Conservation (phyloP, 495 filamentous ascomycete genomes). For the Amorphotheca resinae region DNA sequence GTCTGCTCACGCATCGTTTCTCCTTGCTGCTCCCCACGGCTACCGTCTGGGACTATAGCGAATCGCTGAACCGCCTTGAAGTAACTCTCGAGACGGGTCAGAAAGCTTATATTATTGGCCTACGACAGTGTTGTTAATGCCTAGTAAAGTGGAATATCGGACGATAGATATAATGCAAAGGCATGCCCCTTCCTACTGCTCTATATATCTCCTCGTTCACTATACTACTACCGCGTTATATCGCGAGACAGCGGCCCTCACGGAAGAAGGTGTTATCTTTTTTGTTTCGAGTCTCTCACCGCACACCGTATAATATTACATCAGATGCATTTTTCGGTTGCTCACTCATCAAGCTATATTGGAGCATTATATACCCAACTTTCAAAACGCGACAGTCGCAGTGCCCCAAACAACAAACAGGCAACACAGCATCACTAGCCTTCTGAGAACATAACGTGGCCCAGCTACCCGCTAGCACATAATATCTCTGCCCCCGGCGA, state of each 20-base stretch:
- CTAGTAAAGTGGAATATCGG: slow-evolving; percentile 14
- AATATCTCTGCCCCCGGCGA: slow-evolving; percentile 31
- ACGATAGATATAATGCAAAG: slow-evolving; percentile 23
- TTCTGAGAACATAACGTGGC: slow-evolving; percentile 18
- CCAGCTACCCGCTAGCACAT: slow-evolving; percentile 19
- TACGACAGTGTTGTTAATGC: slow-evolving; percentile 17
- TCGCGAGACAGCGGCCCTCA: slow-evolving; percentile 21
- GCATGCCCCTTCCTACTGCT: slow-evolving; percentile 16
- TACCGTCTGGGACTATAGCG: slow-evolving; percentile 17
- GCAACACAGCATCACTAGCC: slow-evolving; percentile 14
- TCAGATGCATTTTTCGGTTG: slow-evolving; percentile 6
- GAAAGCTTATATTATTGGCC: slow-evolving; percentile 19
- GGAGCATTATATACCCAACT: slow-evolving; percentile 16
- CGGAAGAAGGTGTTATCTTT: slow-evolving; percentile 17
- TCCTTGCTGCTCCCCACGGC: slow-evolving; percentile 15
- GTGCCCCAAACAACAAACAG: slow-evolving; percentile 18
- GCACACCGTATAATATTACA: slow-evolving; percentile 10
- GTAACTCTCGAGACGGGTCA: slow-evolving; percentile 13
- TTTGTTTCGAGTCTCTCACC: slow-evolving; percentile 16
- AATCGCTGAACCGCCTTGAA: slow-evolving; percentile 17
- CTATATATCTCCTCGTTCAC: slow-evolving; percentile 10
- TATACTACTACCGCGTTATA: slow-evolving; percentile 15
- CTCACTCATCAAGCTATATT: slow-evolving; percentile 15
- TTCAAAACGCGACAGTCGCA: slow-evolving; percentile 20
- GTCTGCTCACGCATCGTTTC: slow-evolving; percentile 6